phyloP scores from a whole-genome alignment of 805 yeast genomes.

The Spathaspora girioi region DNA sequence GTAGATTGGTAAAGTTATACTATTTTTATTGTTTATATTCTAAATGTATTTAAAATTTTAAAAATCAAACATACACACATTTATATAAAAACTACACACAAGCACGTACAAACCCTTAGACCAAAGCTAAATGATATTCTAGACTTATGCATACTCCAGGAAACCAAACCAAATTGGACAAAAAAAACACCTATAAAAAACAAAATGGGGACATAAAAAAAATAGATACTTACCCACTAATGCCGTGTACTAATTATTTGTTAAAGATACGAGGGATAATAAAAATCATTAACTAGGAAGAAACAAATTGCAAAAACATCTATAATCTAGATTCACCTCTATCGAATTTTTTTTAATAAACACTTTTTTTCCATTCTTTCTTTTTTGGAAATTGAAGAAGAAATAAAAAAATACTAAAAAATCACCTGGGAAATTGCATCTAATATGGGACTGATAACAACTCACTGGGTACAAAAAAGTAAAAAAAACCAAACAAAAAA shows the following conservation, averaged over 20 bases:
- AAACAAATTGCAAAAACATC: no score
- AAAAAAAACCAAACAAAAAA: background rate
- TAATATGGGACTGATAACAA: background rate
- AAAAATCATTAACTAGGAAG: no score
- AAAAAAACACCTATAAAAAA: background rate
- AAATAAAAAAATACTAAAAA: slow-evolving; percentile 1
- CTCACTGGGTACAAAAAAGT: background rate
- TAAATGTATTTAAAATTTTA: background rate
- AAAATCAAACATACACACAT: background rate
- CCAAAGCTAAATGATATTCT: slow-evolving; percentile 1
- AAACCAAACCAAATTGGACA: background rate
- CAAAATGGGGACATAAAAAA: background rate
- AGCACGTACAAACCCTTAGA: slow-evolving; percentile 1
- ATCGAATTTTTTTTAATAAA: background rate
- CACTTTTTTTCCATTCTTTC: slow-evolving; percentile 1
- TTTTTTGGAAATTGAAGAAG: background rate
- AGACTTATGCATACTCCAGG: background rate
- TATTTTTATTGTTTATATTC: background rate
- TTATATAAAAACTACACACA: background rate
- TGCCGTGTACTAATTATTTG: background rate
- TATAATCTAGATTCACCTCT: background rate
- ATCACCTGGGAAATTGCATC: background rate
- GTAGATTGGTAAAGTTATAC: slow-evolving; percentile 54
- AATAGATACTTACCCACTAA: slow-evolving; percentile 3
- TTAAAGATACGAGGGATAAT: slow-evolving; percentile 1